These are phyloP conservation scores for Rhynchospora tenuis DNA, from an alignment of 176 grass and related monocot genomes.

Conservation along the genomic window DNA sequence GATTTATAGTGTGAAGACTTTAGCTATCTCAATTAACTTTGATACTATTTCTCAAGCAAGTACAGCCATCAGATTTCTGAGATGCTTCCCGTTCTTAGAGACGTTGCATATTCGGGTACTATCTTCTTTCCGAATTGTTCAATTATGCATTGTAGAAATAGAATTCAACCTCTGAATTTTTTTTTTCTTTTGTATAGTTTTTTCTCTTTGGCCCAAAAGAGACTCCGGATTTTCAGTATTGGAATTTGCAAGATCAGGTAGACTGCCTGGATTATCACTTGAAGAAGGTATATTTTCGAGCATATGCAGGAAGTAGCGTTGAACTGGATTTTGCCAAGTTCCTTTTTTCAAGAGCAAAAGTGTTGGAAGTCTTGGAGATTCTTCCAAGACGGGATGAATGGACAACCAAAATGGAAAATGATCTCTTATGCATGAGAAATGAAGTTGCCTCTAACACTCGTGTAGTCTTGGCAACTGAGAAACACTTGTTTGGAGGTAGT, in stretches of 20 bases:
- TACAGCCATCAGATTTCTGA: conserved; percentile 1
- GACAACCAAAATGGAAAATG: neutral
- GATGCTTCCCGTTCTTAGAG: conserved; percentile 1
- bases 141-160: neutral
- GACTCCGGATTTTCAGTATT: neutral
- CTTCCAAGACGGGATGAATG: neutral
- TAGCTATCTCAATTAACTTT: conserved; percentile 2
- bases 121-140: neutral
- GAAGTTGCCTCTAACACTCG: neutral
- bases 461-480: neutral
- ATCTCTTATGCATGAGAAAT: neutral
- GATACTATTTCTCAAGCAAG: conserved; percentile 8
- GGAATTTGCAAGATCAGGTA: neutral
- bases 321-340: conserved; percentile 22
- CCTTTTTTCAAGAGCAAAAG: conserved; percentile 5
- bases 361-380: neutral
- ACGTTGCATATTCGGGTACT: conserved; percentile 21
- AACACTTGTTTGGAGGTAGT: neutral
- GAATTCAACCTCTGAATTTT: neutral
- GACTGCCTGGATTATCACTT: conserved; percentile 10
- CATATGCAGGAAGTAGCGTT: neutral
- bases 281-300: neutral
- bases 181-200: neutral
- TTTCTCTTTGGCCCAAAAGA: neutral
- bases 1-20: neutral